Conservation (phyloP, 768 basidiomycete species). For the Hebeloma cylindrosporum region DNA sequence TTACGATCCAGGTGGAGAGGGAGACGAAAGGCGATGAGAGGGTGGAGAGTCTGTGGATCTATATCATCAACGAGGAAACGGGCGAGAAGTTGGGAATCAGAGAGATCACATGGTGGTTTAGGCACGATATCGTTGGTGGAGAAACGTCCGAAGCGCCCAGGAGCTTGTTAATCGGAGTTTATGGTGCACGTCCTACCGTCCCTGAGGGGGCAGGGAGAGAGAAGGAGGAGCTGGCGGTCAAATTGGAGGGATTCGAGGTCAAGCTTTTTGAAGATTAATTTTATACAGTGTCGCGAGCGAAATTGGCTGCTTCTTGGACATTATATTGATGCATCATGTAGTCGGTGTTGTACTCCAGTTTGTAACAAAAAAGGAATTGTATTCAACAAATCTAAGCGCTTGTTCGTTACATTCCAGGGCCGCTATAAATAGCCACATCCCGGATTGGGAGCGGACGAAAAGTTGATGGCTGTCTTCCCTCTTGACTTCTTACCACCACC, state of each 20-base stretch:
- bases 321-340: too few relatives aligned
- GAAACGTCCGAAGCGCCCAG: constrained; percentile 11
- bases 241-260: constrained; percentile 30
- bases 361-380: too few relatives aligned
- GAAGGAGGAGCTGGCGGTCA: constrained; percentile 26
- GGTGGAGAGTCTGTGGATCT: constrained; percentile 34
- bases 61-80: constrained; percentile 29
- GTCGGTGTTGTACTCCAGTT: too few relatives aligned
- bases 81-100: constrained; percentile 32
- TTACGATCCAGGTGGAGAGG: constrained; percentile 30
- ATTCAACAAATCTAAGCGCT: too few relatives aligned
- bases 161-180: constrained; percentile 28
- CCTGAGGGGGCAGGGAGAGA: constrained; percentile 28
- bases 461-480: too few relatives aligned
- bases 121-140: constrained; percentile 24
- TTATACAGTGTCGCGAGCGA: not conserved
- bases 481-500: too few relatives aligned
- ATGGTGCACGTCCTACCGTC: constrained; percentile 29
- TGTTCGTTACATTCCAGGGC: too few relatives aligned
- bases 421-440: too few relatives aligned
- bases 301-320: too few relatives aligned
- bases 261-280: constrained; percentile 33
- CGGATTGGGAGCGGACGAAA: too few relatives aligned
- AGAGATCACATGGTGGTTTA: constrained; percentile 35
- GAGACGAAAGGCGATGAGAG: constrained; percentile 29